phyloP scores from a whole-genome alignment of 108 stramenopile species.

The Ochromonas danica region DNA sequence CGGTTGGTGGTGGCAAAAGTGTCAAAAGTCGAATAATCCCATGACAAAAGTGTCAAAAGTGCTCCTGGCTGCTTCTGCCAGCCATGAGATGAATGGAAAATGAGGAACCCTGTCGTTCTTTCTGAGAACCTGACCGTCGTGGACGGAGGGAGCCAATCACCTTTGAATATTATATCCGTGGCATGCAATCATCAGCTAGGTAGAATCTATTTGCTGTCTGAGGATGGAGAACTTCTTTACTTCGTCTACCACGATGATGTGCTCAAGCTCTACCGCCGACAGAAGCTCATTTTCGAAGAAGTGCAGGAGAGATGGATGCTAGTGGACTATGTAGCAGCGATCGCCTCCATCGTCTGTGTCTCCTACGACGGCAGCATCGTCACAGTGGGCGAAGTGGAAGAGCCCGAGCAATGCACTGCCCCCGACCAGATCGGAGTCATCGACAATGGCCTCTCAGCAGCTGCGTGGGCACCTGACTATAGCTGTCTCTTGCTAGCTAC shows the following conservation, averaged over 20 bases:
- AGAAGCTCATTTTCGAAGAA: background rate
- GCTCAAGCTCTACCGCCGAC: background rate
- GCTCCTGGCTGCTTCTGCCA: too few species aligned
- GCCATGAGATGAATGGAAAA: background rate
- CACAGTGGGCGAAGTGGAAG: background rate
- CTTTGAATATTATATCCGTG: background rate
- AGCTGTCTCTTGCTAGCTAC: conserved; percentile 3
- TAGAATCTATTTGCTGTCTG: background rate
- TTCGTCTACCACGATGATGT: background rate
- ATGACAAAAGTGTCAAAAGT: too few species aligned
- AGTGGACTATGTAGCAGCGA: background rate
- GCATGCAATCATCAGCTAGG: background rate
- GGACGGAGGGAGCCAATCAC: background rate
- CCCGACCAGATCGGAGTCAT: background rate
- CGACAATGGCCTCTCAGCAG: conserved; percentile 7
- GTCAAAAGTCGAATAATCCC: too few species aligned
- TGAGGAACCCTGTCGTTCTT: background rate
- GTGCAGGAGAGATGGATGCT: background rate
- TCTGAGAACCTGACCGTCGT: background rate
- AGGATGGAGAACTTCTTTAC: background rate
- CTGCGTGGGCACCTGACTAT: conserved; percentile 10
- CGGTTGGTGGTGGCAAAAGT: too few species aligned
- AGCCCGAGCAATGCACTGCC: background rate
- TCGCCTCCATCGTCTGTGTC: background rate
- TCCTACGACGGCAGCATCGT: background rate